phyloP scores from a whole-genome alignment of 148 eudicot species.

The Camellia sinensis region DNA sequence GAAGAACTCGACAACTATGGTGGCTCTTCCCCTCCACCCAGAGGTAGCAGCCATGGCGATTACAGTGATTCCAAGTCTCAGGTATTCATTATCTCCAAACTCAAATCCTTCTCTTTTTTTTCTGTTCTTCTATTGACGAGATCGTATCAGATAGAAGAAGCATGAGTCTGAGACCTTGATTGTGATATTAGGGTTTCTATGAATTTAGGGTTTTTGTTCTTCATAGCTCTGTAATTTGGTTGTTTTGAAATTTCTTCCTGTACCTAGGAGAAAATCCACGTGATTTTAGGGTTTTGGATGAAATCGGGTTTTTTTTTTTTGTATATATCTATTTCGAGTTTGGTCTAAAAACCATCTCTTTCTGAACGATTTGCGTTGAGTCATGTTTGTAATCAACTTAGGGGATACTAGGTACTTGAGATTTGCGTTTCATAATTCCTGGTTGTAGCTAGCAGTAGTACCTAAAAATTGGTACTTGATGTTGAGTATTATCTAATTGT shows the following conservation, averaged over 20 bases:
- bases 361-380: too few relatives aligned
- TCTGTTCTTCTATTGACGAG: background rate
- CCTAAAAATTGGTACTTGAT: background rate
- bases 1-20: conserved; percentile 31
- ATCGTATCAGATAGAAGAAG: background rate
- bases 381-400: too few relatives aligned
- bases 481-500: conserved; percentile 11
- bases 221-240: background rate
- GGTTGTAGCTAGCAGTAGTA: background rate
- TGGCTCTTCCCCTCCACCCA: conserved; percentile 41
- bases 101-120: background rate
- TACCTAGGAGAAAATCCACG: background rate
- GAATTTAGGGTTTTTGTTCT: background rate
- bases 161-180: background rate
- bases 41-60: conserved; percentile 32
- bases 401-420: background rate
- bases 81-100: conserved; percentile 22
- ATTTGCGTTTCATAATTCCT: background rate
- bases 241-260: background rate
- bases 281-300: background rate
- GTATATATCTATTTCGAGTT: too few relatives aligned
- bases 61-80: conserved; percentile 41
- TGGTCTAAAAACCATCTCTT: too few relatives aligned
- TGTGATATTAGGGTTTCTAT: background rate
- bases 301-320: background rate